These are phyloP conservation scores for Pseudocercospora vitis DNA, from an alignment of 2,329 filamentous ascomycete genomes.

Conservation along the genomic window DNA sequence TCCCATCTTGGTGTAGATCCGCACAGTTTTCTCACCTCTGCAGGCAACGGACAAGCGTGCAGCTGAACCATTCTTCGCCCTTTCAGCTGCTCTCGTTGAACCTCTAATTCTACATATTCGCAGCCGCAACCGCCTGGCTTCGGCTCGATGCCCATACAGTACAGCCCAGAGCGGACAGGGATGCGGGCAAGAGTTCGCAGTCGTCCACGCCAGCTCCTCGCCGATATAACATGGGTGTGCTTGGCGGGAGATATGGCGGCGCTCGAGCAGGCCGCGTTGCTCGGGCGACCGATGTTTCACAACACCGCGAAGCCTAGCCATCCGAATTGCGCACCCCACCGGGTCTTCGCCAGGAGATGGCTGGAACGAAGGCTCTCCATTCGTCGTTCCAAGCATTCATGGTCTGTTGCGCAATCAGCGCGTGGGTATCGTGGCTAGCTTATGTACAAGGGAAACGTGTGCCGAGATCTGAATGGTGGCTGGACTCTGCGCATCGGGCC, in stretches of 20 bases:
- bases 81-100: too few species aligned
- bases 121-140: background rate
- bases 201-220: background rate
- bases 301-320: constrained; percentile 1
- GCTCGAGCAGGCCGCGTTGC: background rate
- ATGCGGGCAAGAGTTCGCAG: background rate
- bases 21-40: background rate
- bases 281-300: background rate
- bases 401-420: constrained; percentile 12
- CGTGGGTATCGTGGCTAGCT: background rate
- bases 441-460: constrained; percentile 1
- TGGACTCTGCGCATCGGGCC: background rate
- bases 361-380: background rate
- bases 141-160: background rate
- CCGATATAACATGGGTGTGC: background rate
- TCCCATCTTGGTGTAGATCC: background rate
- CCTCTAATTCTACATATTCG: too few species aligned
- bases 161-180: too few species aligned
- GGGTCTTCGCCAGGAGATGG: constrained; percentile 6
- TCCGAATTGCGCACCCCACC: constrained; percentile 8
- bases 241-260: background rate
- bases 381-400: constrained; percentile 7
- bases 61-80: constrained; percentile 1
- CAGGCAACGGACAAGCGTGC: constrained; percentile 2
- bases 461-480: constrained; percentile 6